Base-by-base conservation (phyloP, 495 filamentous ascomycete genomes). In the Penicillium desertorum region DNA sequence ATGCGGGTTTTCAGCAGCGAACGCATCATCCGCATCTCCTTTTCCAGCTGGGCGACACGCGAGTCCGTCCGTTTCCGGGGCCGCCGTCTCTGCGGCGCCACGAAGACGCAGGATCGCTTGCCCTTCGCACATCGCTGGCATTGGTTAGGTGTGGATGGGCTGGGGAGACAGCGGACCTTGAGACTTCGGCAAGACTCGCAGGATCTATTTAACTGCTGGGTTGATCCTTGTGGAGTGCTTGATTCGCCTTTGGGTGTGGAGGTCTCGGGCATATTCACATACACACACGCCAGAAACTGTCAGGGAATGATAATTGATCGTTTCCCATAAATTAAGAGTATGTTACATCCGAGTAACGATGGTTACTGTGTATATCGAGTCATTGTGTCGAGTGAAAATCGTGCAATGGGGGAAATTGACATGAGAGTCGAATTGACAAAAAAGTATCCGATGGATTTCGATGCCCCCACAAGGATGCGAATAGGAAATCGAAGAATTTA, bases 101-200 rank as follows among this genome's bases (percentile, higher is more conserved):
- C 91, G 51, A 93, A 88, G 50, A 94, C 69, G 58, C 91, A 96
- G 43, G 79, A 65, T 19, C 90, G 80, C 48, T 81, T 82, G 4
- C 90, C 88, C 68, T 92, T 95, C 10, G 81, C 81, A 70, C 92
- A 96, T 62, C 91, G 81, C 66, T 86, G 87, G 67, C 91, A 96
- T 12, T 89, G 82, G 25, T 71, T 72, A 7, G 75, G 64, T 14
- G 83, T 85, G 43, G 73, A 72, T 17, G 75, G 73, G 59, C 87
- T 88, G 12, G 86, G 85, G 53, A 95, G 86, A 74, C 91, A 96
- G 39, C 88, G 85, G 12, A 95, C 91, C 68, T 96, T 96, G 44
- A 95, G 75, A 20, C 82, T 82, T 58, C 91, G 85, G 71, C 91
- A 96, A 17, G 88, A 86, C 69, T 96, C 91, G 71, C 91, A 96